Evolutionary conservation across 2,329 filamentous ascomycete species (phyloP).

Genomic region (Penicillium nordicum): DNA sequence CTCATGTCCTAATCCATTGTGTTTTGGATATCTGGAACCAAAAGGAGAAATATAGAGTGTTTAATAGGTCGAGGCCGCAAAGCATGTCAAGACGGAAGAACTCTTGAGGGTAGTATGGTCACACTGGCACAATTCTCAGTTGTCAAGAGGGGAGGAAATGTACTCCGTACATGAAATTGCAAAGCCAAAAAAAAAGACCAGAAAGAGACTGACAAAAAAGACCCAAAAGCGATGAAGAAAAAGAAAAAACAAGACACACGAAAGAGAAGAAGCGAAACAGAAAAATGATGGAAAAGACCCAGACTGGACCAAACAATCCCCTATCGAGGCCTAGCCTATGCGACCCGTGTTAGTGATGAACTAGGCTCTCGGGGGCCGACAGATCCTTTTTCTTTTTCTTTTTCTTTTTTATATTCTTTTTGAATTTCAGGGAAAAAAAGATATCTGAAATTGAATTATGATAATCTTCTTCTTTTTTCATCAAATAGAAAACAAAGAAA

Average conservation of each 20-base stretch:
- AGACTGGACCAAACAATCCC: constrained; percentile 20
- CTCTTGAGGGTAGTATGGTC: constrained; percentile 6
- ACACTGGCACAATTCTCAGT: neutral
- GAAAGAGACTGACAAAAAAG: neutral
- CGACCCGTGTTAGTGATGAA: constrained; percentile 24
- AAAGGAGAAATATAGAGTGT: neutral
- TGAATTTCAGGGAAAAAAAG: neutral
- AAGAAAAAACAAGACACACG: neutral
- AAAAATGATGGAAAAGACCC: constrained; percentile 17
- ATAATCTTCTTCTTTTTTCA: neutral
- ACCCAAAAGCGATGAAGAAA: neutral
- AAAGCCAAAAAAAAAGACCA: neutral
- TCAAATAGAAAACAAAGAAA: neutral
- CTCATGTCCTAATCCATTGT: constrained; percentile 20
- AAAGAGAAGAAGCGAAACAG: constrained; percentile 15
- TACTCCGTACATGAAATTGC: neutral
- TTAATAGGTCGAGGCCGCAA: constrained; percentile 6
- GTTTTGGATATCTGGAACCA: constrained; percentile 7
- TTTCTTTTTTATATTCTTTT: neutral
- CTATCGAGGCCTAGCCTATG: constrained; percentile 23
- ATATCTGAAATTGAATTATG: neutral
- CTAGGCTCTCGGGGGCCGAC: constrained; percentile 4
- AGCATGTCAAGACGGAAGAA: constrained; percentile 7
- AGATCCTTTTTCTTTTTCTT: neutral
- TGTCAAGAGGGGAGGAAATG: neutral